Percentiles rank a stretch among this genome's conserved stretches.
phyloP scores from a whole-genome alignment of 495 filamentous ascomycete species.

The Tuber brumale region DNA sequence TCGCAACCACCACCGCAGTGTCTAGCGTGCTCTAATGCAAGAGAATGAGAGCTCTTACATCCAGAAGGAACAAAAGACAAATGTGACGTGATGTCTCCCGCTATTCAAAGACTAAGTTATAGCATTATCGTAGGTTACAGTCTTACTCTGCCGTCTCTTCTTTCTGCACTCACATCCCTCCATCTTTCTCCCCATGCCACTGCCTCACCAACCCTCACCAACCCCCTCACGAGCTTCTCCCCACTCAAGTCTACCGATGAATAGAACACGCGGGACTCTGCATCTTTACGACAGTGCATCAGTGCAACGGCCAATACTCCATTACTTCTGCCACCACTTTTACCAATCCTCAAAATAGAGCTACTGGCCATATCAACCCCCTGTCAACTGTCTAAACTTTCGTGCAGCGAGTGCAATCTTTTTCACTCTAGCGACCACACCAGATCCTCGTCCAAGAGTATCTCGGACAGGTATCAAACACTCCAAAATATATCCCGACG shows the following conservation, averaged over 20 bases:
- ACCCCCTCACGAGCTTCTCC: background rate
- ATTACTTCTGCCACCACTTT: background rate
- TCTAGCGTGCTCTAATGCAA: background rate
- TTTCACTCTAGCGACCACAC: background rate
- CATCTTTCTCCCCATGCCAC: background rate
- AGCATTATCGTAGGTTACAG: background rate
- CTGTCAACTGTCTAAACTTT: background rate
- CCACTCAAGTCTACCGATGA: background rate
- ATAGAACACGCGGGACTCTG: background rate
- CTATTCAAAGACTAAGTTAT: background rate
- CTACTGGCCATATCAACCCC: background rate
- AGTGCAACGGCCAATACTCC: background rate
- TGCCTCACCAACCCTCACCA: background rate
- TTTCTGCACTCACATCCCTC: background rate
- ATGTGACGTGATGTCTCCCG: background rate
- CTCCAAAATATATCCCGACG: background rate
- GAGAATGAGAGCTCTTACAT: background rate
- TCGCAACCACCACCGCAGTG: background rate
- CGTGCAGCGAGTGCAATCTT: background rate
- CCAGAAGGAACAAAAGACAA: background rate
- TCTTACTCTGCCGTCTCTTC: background rate
- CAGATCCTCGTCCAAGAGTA: background rate
- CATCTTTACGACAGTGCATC: background rate
- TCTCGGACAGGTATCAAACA: background rate
- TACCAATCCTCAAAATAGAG: slow-evolving; percentile 3